Evolutionary conservation across 1,284 basidiomycete species (phyloP), one percentile per base, ranked within the genome.

Genomic region (Apiotrichum mycotoxinovorans): DNA sequence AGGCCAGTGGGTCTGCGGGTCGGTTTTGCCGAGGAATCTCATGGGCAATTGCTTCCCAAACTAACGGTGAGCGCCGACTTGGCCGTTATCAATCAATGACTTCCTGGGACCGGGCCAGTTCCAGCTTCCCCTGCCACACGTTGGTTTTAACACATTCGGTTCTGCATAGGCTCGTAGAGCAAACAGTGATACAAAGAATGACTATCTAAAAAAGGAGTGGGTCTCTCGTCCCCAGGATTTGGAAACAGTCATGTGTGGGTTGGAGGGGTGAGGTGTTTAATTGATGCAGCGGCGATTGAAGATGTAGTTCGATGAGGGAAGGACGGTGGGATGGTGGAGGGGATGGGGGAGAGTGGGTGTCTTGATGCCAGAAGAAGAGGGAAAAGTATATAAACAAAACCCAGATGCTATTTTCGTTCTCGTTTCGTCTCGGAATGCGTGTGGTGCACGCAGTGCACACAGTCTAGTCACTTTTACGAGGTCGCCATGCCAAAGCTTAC

Each of bases 121-220:
- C n/a, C n/a, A n/a, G n/a, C n/a, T n/a, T n/a, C n/a, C n/a, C n/a
- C n/a, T n/a, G n/a, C n/a, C n/a, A n/a, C n/a, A n/a, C n/a, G 30
- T 12, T 26, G 12, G 25, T 27, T 22, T n/a, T 27, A 34, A 34
- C 27, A 46, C 27, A 49, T 49, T 40, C 33, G 11, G 15, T 25
- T 40, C 37, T 57, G 46, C 56, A 57, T 57, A 42, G 26, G 44
- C 47, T 33, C 41, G 2, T 9, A 11, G 51, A 50, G 56, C 56
- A 41, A n/a, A 48, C 43, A 38, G 46, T 57, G 57, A 59, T 59
- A 59, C 57, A 59, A 58, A 59, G 47, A 51, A 56, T 52, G 43
- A 51, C 57, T 59, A 52, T 54, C 44, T 27, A 48, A 55, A 48
- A 20, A 40, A 15, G 11, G 33, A 30, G 30, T 33, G 45, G 15